Evolutionary conservation across 148 eudicot genomes (phyloP).

Genomic region (Cornus controversa): DNA sequence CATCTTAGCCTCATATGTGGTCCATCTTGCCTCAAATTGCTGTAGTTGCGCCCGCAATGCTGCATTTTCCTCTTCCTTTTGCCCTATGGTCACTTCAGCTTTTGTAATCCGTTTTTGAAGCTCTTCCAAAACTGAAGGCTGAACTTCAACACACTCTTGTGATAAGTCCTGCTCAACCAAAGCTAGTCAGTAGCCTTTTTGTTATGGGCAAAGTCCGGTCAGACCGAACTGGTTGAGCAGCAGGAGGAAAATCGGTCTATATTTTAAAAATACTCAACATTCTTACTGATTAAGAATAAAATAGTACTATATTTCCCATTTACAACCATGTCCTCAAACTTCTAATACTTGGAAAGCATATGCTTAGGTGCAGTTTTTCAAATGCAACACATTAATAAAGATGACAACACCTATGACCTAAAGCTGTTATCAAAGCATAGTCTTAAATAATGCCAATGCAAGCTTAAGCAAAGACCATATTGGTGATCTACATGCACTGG

Average conservation of each 20-base stretch:
- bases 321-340: not conserved
- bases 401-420: not conserved
- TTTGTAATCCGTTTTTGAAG: constrained; percentile 56
- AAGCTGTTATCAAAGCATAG: not conserved
- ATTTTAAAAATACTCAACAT: too few species aligned
- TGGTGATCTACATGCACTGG: too few species aligned
- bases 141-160: constrained; percentile 37
- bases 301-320: not conserved
- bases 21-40: constrained; percentile 62
- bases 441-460: too few species aligned
- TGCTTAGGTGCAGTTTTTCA: too few species aligned
- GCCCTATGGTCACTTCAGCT: constrained; percentile 55
- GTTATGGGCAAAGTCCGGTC: too few species aligned
- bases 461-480: too few species aligned
- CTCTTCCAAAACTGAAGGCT: constrained; percentile 57
- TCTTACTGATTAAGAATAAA: too few species aligned
- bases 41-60: constrained; percentile 55
- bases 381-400: not conserved
- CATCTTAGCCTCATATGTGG: constrained; percentile 77
- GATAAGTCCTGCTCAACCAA: constrained; percentile 46
- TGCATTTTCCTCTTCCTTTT: constrained; percentile 78
- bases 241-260: too few species aligned
- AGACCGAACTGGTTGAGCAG: too few species aligned
- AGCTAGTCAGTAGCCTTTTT: too few species aligned
- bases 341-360: not conserved